A percentile compares a stretch with the other conserved stretches of the same genome.
phyloP scores from a whole-genome alignment of 2,329 filamentous ascomycete genomes.

The Fusarium caatingaense region DNA sequence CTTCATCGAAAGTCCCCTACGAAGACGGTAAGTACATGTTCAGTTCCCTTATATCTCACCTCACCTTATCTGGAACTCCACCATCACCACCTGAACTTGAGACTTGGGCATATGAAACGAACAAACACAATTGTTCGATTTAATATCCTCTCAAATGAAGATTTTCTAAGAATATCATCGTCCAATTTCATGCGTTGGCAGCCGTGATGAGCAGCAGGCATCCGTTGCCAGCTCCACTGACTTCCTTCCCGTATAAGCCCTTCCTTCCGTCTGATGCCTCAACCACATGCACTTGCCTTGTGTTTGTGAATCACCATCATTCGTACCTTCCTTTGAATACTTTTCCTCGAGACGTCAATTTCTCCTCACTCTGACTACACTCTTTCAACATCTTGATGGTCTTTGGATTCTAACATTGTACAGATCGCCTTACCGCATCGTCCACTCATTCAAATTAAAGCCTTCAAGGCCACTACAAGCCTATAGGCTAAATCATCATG shows the following conservation, averaged over 20 bases:
- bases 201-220: constrained; percentile 17
- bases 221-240: constrained; percentile 19
- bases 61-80: constrained; percentile 22
- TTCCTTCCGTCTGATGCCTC: constrained; percentile 30
- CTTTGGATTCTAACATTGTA: constrained; percentile 22
- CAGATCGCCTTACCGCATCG: constrained; percentile 53
- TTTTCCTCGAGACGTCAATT: too few relatives aligned
- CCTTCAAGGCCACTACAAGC: constrained; percentile 30
- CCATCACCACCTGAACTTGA: not conserved
- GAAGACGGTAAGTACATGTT: constrained; percentile 32
- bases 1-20: constrained; percentile 14
- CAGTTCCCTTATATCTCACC: constrained; percentile 19
- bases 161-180: not conserved
- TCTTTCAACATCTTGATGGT: constrained; percentile 6
- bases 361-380: not conserved
- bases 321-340: constrained; percentile 13
- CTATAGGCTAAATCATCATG: constrained; percentile 40
- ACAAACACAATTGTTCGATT: not conserved
- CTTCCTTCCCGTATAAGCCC: constrained; percentile 5
- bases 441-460: constrained; percentile 47
- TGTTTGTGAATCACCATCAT: not conserved
- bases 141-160: not conserved
- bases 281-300: constrained; percentile 16
- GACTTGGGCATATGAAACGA: not conserved
- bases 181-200: constrained; percentile 19